Percentiles rank a stretch among this genome's conserved stretches.
These are phyloP conservation scores for Coccinonectria pachysandricola DNA, from an alignment of 2,329 filamentous ascomycete genomes.

Conservation along the genomic window DNA sequence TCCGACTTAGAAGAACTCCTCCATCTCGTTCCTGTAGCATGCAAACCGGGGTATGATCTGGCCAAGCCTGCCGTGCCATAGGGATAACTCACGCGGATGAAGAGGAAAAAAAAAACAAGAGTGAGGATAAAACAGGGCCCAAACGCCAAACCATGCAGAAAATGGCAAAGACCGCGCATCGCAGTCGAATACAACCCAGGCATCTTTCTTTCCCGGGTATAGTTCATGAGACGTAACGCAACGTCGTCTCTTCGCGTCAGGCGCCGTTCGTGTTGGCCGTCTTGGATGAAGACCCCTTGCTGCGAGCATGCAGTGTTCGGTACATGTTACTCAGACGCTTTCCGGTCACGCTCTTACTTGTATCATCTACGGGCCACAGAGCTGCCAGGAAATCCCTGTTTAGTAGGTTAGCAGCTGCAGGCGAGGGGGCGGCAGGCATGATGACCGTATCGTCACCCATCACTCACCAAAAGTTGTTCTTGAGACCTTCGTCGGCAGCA, in stretches of 20 bases:
- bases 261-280: constrained; percentile 24
- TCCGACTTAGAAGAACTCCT: constrained; percentile 14
- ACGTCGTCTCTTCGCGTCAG: constrained; percentile 10
- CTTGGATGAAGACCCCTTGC: constrained; percentile 19
- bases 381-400: constrained; percentile 34
- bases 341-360: constrained; percentile 33
- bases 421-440: background rate
- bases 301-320: constrained; percentile 26
- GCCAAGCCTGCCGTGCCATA: constrained; percentile 10
- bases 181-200: constrained; percentile 10
- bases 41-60: constrained; percentile 19
- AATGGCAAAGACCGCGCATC: constrained; percentile 12
- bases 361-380: constrained; percentile 37
- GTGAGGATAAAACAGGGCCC: too few species aligned
- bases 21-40: constrained; percentile 17
- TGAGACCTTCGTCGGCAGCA: constrained; percentile 29
- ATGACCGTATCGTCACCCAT: background rate
- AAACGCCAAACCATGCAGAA: constrained; percentile 21
- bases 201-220: constrained; percentile 7
- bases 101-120: too few species aligned
- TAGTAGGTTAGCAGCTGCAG: constrained; percentile 10
- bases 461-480: constrained; percentile 41
- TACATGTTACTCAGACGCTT: constrained; percentile 35
- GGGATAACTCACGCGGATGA: constrained; percentile 11
- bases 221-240: background rate